Base-by-base conservation (phyloP, 1,284 basidiomycete genomes). In the Sporisorium exsertum region DNA sequence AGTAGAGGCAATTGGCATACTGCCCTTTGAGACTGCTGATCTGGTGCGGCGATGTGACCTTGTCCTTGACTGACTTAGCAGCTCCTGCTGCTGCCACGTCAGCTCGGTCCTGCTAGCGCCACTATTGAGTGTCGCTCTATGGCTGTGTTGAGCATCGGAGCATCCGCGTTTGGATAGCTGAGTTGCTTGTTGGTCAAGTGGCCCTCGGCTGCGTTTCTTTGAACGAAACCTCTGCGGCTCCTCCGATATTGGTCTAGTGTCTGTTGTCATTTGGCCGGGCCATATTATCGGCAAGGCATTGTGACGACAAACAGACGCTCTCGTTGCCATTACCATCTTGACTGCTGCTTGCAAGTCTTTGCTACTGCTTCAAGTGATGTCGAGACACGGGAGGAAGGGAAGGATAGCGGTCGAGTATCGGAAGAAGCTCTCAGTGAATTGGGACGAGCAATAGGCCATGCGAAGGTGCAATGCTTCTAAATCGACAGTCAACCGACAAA, bases 21-120 rank as follows among this genome's bases (percentile, higher is more conserved):
- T 8, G 37, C 2, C 40, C 2, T 10, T 13, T 20, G 56, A 7
- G 5, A 29, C 16, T 45, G 40, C 27, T 56, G 60, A 45, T 20
- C 15, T 18, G n/a, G 37, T 52, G 26, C 53, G 37, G n/a, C 33
- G 56, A 47, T 58, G 33, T 7, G 46, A 9, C 7, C 12, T 22
- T 15, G 27, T 1, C 9, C 13, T 43, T 18, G 24, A 18, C 24
- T 45, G 59, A 9, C 33, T 57, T 32, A 69, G 27, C 3, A 69
- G 42, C 12, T 59, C 46, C 12, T 22, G 57, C 18, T 64, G 60
- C 27, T 69, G 66, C 66, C 66, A 64, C 16, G 66, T 69, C 24
- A 69, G 26, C 2, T 58, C 52, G 45, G 52, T 22, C 8, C 18
- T 47, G 37, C 53, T 20, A 40, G 10, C 26, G 26, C 5, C 5